phyloP scores from a whole-genome alignment of 2,329 filamentous ascomycete species.

The Parascedosporium putredinis region DNA sequence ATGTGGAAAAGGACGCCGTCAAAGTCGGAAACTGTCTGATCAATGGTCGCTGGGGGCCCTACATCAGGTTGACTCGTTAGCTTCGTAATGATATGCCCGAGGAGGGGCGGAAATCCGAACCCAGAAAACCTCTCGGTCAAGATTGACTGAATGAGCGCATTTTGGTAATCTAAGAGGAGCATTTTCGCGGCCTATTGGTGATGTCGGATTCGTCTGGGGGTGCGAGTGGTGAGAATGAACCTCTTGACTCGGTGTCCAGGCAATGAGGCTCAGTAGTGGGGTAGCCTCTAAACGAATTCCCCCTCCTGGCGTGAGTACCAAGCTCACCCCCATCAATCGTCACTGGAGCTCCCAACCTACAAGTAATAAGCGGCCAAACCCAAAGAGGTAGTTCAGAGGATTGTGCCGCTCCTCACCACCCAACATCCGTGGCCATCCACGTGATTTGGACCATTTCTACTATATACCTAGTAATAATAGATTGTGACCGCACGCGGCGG shows the following conservation, averaged over 20 bases:
- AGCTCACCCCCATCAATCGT: too few relatives aligned
- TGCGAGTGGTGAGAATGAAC: neutral
- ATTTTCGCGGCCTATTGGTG: constrained; percentile 24
- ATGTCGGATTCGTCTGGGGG: neutral
- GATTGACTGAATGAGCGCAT: constrained; percentile 92
- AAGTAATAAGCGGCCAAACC: too few relatives aligned
- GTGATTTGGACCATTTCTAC: too few relatives aligned
- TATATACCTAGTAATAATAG: too few relatives aligned
- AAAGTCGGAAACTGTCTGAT: constrained; percentile 98
- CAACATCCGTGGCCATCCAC: too few relatives aligned
- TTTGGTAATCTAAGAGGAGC: constrained; percentile 98
- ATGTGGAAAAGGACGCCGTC: constrained; percentile 98
- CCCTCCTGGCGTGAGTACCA: neutral
- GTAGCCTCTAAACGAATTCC: neutral
- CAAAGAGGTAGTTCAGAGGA: too few relatives aligned
- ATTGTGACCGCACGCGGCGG: too few relatives aligned
- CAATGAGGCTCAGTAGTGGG: neutral
- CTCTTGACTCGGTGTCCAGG: neutral
- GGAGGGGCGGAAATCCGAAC: constrained; percentile 33
- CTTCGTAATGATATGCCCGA: too few relatives aligned
- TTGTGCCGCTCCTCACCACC: too few relatives aligned
- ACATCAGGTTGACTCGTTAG: constrained; percentile 27
- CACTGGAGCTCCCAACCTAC: too few relatives aligned
- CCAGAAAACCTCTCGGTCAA: constrained; percentile 89
- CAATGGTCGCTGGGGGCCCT: constrained; percentile 82